Evolutionary conservation across 768 basidiomycete species (phyloP).

Genomic region (Boletellus ananas): DNA sequence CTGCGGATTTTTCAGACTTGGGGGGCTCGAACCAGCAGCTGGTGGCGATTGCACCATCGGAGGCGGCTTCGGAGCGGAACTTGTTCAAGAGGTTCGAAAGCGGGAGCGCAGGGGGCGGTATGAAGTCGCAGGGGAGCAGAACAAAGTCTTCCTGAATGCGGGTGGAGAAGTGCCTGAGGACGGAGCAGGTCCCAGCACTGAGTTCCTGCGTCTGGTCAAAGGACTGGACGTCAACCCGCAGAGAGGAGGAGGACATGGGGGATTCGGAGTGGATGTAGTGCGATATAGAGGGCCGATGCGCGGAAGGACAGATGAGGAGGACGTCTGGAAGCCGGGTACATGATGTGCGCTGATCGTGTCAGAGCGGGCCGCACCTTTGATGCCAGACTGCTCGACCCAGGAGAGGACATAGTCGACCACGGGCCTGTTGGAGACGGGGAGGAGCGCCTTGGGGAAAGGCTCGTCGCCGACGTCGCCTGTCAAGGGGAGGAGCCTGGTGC

Average conservation of each 20-base stretch:
- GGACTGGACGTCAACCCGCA: conserved; percentile 75
- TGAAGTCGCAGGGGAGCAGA: conserved; percentile 86
- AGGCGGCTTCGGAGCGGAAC: conserved; percentile 69
- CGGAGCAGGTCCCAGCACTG: conserved; percentile 65
- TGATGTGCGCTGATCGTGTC: conserved; percentile 5
- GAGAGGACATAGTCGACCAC: conserved; percentile 78
- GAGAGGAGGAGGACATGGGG: conserved; percentile 54
- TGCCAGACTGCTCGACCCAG: conserved; percentile 86
- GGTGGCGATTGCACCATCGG: conserved; percentile 60
- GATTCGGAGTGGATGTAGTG: conserved; percentile 82
- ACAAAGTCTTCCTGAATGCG: conserved; percentile 85
- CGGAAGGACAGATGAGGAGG: conserved; percentile 77
- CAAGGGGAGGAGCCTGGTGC: conserved; percentile 62
- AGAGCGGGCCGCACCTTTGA: conserved; percentile 54
- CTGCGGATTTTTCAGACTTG: conserved; percentile 49
- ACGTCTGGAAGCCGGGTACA: conserved; percentile 53
- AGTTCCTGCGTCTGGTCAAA: conserved; percentile 71
- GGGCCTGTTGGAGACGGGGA: conserved; percentile 85
- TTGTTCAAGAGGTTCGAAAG: conserved; percentile 71
- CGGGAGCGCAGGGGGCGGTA: conserved; percentile 71
- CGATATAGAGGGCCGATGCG: conserved; percentile 71
- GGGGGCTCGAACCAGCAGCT: conserved; percentile 59
- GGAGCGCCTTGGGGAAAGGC: conserved; percentile 80
- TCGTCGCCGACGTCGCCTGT: conserved; percentile 77
- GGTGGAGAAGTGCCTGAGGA: conserved; percentile 71